Percentiles rank a stretch among this genome's conserved stretches.
Conservation (phyloP, 331 rosid species). For the Phaseolus coccineus region DNA sequence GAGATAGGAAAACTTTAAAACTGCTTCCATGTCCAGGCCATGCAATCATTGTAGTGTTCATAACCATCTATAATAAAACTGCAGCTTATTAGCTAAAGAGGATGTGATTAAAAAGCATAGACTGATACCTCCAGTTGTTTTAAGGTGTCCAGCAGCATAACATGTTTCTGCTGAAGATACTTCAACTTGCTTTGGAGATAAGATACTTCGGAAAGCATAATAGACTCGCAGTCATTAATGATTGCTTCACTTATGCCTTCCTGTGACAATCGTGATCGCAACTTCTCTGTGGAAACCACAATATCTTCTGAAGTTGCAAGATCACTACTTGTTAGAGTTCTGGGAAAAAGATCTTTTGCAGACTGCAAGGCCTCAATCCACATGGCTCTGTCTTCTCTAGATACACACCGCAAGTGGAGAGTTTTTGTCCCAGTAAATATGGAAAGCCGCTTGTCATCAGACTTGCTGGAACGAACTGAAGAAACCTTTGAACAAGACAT, state of each 20-base stretch:
- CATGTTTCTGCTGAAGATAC: constrained; percentile 82
- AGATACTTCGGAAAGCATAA: constrained; percentile 88
- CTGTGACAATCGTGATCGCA: constrained; percentile 72
- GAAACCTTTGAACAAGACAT: constrained; percentile 79
- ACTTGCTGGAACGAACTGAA: constrained; percentile 95
- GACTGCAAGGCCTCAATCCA: constrained; percentile 93
- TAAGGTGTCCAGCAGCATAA: constrained; percentile 77
- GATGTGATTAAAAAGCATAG: constrained; percentile 34
- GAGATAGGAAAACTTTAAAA: constrained; percentile 31
- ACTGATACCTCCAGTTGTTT: constrained; percentile 86
- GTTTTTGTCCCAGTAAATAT: constrained; percentile 96
- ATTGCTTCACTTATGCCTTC: constrained; percentile 79
- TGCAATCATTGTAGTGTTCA: constrained; percentile 18
- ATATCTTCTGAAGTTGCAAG: constrained; percentile 79
- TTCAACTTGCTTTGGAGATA: constrained; percentile 81
- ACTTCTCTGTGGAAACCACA: constrained; percentile 90
- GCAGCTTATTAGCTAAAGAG: constrained; percentile 16
- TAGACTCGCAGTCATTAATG: constrained; percentile 87
- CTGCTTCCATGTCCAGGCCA: constrained; percentile 13
- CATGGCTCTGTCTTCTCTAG: constrained; percentile 84
- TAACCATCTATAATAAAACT: constrained; percentile 29
- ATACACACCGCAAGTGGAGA: constrained; percentile 84
- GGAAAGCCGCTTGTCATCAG: constrained; percentile 94
- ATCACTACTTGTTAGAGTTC: constrained; percentile 74
- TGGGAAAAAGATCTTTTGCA: constrained; percentile 92